phyloP scores from a whole-genome alignment of 2,329 filamentous ascomycete genomes.

The Trichophyton rubrum region DNA sequence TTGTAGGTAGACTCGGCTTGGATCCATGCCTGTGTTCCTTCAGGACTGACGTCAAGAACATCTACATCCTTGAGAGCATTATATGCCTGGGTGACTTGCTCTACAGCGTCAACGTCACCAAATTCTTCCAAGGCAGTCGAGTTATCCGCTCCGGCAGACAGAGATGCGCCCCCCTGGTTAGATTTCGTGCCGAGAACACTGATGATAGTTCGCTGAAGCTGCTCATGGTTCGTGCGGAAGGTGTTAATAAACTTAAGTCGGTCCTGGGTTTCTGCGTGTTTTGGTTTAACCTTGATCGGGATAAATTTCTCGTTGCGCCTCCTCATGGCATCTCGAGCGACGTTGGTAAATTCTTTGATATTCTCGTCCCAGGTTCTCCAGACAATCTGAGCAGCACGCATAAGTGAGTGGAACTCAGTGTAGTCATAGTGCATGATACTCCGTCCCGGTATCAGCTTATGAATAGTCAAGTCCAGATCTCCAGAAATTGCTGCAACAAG shows the following conservation, averaged over 20 bases:
- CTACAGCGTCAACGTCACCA: constrained; percentile 90
- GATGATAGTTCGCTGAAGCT: constrained; percentile 88
- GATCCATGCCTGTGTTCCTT: constrained; percentile 85
- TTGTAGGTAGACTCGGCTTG: constrained; percentile 94
- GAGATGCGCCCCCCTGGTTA: constrained; percentile 40
- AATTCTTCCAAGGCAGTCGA: constrained; percentile 79
- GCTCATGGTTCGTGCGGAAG: constrained; percentile 94
- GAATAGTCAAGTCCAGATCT: constrained; percentile 77
- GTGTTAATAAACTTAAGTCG: constrained; percentile 86
- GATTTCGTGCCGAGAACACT: constrained; percentile 80
- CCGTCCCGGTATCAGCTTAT: constrained; percentile 71
- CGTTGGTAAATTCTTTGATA: constrained; percentile 94
- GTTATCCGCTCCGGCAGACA: constrained; percentile 40
- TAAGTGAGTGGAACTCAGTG: constrained; percentile 73
- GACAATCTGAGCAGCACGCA: constrained; percentile 70
- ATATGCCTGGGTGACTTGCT: constrained; percentile 91
- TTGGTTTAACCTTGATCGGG: constrained; percentile 85
- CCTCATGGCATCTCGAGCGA: constrained; percentile 86
- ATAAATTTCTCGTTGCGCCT: constrained; percentile 96
- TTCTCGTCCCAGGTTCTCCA: constrained; percentile 93
- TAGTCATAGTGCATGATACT: constrained; percentile 88
- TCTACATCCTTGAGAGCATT: constrained; percentile 90
- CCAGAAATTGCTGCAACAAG: constrained; percentile 95
- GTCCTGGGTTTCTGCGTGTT: constrained; percentile 78
- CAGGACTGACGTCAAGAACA: constrained; percentile 76